A percentile compares a stretch with the other conserved stretches of the same genome.
Evolutionary conservation across 2,329 filamentous ascomycete species (phyloP).

Genomic region (Hymenoscyphus salicellus): DNA sequence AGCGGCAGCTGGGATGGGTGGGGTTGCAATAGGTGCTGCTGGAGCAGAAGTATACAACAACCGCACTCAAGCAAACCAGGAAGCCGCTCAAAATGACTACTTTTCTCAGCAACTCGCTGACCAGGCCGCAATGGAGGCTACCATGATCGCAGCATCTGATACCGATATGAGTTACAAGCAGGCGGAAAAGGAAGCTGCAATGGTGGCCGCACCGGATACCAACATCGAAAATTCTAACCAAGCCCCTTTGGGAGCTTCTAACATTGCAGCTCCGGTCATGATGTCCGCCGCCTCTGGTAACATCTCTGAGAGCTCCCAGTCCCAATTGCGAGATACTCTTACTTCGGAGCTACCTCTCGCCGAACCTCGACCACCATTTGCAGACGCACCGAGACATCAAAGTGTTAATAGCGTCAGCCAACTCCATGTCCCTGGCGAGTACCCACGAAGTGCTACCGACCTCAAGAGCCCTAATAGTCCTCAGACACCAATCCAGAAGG

Average conservation of each 20-base stretch:
- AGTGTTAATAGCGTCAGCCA: constrained; percentile 32
- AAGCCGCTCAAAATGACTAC: constrained; percentile 19
- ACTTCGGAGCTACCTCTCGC: constrained; percentile 14
- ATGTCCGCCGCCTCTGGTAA: constrained; percentile 26
- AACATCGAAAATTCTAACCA: neutral
- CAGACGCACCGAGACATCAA: constrained; percentile 28
- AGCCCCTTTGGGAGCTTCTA: neutral
- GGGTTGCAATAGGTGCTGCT: constrained; percentile 21
- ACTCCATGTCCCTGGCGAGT: constrained; percentile 36
- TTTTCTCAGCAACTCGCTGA: constrained; percentile 17
- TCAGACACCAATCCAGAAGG: neutral
- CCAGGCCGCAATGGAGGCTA: constrained; percentile 26
- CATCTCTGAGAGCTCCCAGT: constrained; percentile 11
- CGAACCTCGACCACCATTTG: constrained; percentile 22
- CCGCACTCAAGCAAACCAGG: constrained; percentile 10
- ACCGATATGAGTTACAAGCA: constrained; percentile 17
- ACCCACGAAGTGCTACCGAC: constrained; percentile 17
- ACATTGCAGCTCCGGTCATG: constrained; percentile 13
- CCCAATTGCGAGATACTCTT: constrained; percentile 6
- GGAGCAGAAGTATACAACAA: constrained; percentile 25
- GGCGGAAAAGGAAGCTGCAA: constrained; percentile 18
- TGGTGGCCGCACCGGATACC: constrained; percentile 23
- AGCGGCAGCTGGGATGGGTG: constrained; percentile 23
- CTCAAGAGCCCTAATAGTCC: neutral
- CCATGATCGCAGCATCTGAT: constrained; percentile 29